Conservation (phyloP, 1,139 yeast species). For the Geotrichum siamense region DNA sequence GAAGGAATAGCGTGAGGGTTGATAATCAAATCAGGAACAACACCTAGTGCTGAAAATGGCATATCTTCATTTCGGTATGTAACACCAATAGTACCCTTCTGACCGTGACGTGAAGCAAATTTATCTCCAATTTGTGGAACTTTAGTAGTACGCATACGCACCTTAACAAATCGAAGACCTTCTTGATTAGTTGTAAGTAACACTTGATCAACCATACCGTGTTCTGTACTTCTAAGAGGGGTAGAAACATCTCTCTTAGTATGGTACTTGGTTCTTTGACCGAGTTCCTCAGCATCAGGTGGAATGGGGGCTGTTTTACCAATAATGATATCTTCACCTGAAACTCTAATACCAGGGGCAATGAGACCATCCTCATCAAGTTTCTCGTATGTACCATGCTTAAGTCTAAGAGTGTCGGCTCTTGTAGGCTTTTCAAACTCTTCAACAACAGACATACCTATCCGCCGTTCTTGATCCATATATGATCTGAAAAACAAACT, state of each 20-base stretch:
- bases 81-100: slow-evolving; percentile 99
- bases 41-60: slow-evolving; percentile 96
- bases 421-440: slow-evolving; percentile 94
- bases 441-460: slow-evolving; percentile 96
- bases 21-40: slow-evolving; percentile 93
- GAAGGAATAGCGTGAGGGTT: slow-evolving; percentile 99
- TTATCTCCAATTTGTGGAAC: slow-evolving; percentile 98
- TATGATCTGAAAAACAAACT: slow-evolving; percentile 93
- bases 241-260: slow-evolving; percentile 98
- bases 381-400: slow-evolving; percentile 97
- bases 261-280: slow-evolving; percentile 96
- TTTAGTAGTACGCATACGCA: slow-evolving; percentile 97
- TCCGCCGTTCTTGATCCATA: slow-evolving; percentile 97
- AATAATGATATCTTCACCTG: slow-evolving; percentile 96
- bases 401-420: slow-evolving; percentile 86
- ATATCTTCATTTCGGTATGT: slow-evolving; percentile 97
- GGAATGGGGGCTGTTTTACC: slow-evolving; percentile 99
- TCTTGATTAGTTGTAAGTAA: slow-evolving; percentile 95
- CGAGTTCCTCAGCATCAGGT: slow-evolving; percentile 95
- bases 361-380: slow-evolving; percentile 96
- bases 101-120: slow-evolving; percentile 99
- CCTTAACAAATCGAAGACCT: slow-evolving; percentile 94
- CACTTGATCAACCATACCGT: slow-evolving; percentile 97
- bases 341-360: slow-evolving; percentile 96
- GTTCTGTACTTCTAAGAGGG: slow-evolving; percentile 92